A percentile compares a stretch with the other conserved stretches of the same genome.
Conservation (phyloP, 345 rosid genomes). For the Linum lewisii region DNA sequence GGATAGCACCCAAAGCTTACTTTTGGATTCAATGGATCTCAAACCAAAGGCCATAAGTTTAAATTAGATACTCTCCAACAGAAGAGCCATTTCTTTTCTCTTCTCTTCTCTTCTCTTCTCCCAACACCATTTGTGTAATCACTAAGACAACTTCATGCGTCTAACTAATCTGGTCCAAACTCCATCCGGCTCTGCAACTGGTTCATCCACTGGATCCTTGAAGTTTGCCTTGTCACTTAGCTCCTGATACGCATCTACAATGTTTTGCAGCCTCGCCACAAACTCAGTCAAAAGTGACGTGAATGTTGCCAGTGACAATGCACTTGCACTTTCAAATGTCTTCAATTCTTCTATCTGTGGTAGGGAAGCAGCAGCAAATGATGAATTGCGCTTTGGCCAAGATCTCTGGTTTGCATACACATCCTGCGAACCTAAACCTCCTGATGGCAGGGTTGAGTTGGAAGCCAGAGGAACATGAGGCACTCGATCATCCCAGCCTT, state of each 20-base stretch:
- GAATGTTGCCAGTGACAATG: conserved; percentile 16
- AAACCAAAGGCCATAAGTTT: too few relatives aligned
- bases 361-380: background rate
- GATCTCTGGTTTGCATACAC: conserved; percentile 4
- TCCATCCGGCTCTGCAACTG: conserved; percentile 1
- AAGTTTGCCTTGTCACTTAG: conserved; percentile 17
- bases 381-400: conserved; percentile 10
- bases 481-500: background rate
- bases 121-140: too few relatives aligned
- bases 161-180: conserved; percentile 3
- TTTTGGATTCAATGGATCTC: too few relatives aligned
- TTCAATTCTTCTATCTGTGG: background rate
- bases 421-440: background rate
- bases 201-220: conserved; percentile 5
- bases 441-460: background rate
- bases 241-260: conserved; percentile 17
- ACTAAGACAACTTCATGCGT: background rate
- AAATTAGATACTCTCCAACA: too few relatives aligned
- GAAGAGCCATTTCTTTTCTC: too few relatives aligned
- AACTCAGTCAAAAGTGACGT: conserved; percentile 16
- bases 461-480: too few relatives aligned
- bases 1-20: too few relatives aligned
- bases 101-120: too few relatives aligned
- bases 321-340: conserved; percentile 17
- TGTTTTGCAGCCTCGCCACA: conserved; percentile 19